Base-by-base conservation (phyloP, 768 basidiomycete genomes). In the Boletellus ananas region DNA sequence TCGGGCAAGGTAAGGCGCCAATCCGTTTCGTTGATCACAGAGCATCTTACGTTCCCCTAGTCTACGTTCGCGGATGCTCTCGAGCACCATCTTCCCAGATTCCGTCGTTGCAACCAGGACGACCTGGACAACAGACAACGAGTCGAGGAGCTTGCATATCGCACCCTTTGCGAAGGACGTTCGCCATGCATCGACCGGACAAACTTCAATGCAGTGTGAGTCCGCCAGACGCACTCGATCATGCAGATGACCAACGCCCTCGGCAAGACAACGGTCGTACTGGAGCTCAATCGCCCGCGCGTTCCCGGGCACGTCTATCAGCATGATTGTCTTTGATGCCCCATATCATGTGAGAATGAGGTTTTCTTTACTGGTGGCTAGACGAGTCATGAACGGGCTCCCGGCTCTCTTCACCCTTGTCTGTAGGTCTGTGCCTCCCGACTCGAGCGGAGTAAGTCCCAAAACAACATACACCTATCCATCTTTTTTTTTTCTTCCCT, bases 151-250 rank as follows among this genome's bases (percentile, higher is more conserved):
- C 66, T 83, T 34, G 84, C 80, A 6, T 68, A 80, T 50, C 56
- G 69, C 20, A 72, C 75, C 7, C 74, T 90, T 45, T 55, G 59
- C 40, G 65, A 75, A 54, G 85, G 86, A n/a, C 64, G 72, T 42
- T 90, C 85, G n/a, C 84, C 84, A 14, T 87, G 85, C 64, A 78
- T 90, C 38, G 90, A 90, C 62, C 78, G 89, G 52, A 86, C 86
- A 21, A 90, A 91, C 69, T 77, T 90, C 56, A 79, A 90, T 63
- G 72, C 74, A 47, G 61, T 62, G 87, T 89, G 69, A 66, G 80
- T 74, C 25, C 6, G 18, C 17, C 48, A 31, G 17, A 27, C 40
- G 9, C 36, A 10, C 27, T 16, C 14, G 21, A 29, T 7, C 25
- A 3, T 40, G 40, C 27, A 45, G 37, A 34, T n/a, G 34, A 45